Evolutionary conservation across 2,329 filamentous ascomycete genomes (phyloP).

Genomic region (Aulographum hederae): DNA sequence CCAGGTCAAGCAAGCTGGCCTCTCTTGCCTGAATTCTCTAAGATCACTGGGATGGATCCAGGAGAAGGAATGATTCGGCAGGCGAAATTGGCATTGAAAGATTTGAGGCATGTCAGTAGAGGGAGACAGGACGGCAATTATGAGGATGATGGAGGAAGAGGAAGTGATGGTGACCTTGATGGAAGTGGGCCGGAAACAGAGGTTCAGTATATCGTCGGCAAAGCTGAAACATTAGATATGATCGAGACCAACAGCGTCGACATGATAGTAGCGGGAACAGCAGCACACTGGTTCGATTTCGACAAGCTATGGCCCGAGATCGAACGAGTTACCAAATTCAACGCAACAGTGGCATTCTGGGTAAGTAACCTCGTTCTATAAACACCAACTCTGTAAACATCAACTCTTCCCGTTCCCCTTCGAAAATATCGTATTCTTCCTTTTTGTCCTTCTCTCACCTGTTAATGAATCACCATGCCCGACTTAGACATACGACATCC

Average conservation of each 20-base stretch:
- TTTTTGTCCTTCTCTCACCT: too few species aligned
- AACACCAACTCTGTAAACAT: too few species aligned
- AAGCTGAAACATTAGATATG: slow-evolving; percentile 24
- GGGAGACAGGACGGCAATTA: background rate
- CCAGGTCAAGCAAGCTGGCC: slow-evolving; percentile 31
- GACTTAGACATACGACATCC: too few species aligned
- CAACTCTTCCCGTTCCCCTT: too few species aligned
- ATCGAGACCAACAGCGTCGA: slow-evolving; percentile 23
- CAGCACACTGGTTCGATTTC: slow-evolving; percentile 41
- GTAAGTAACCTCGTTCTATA: too few species aligned
- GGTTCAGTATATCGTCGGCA: slow-evolving; percentile 23
- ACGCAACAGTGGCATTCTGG: slow-evolving; percentile 38
- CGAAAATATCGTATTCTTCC: too few species aligned
- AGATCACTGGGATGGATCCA: slow-evolving; percentile 32
- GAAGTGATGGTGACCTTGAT: too few species aligned
- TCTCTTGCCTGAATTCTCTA: slow-evolving; percentile 27
- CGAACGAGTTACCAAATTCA: slow-evolving; percentile 27
- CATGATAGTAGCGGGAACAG: slow-evolving; percentile 29
- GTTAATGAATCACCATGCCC: too few species aligned
- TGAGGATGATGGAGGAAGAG: background rate
- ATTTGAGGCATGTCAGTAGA: background rate
- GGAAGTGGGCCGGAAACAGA: slow-evolving; percentile 10
- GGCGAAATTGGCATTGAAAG: background rate
- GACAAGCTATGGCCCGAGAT: slow-evolving; percentile 29
- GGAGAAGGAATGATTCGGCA: slow-evolving; percentile 31